Conservation (phyloP, 1,284 basidiomycete species). For the Agaricales sp. region DNA sequence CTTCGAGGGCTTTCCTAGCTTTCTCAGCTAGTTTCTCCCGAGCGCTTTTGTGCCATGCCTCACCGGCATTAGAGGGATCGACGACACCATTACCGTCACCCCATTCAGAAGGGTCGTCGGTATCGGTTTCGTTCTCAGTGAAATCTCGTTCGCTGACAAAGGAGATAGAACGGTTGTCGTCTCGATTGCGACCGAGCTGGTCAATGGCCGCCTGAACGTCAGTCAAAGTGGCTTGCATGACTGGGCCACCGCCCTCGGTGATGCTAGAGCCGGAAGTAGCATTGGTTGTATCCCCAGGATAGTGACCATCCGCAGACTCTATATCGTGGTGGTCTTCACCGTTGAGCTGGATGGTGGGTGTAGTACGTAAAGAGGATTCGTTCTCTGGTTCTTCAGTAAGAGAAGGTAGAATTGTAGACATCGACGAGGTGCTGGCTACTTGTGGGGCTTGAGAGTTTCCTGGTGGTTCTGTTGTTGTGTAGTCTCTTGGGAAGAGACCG, state of each 20-base stretch:
- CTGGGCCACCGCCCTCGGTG: slow-evolving; percentile 32
- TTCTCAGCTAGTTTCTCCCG: slow-evolving; percentile 66
- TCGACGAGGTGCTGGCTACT: slow-evolving; percentile 4
- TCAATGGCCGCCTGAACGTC: slow-evolving; percentile 84
- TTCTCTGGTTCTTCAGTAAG: neutral
- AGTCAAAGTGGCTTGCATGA: slow-evolving; percentile 80
- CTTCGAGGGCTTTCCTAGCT: slow-evolving; percentile 53
- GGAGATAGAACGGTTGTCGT: slow-evolving; percentile 23
- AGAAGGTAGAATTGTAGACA: neutral
- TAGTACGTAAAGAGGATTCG: neutral
- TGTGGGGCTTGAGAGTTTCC: neutral
- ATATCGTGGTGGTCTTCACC: neutral
- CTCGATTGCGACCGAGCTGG: slow-evolving; percentile 42
- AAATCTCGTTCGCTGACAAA: slow-evolving; percentile 49
- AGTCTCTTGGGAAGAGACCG: neutral
- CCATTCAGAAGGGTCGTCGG: slow-evolving; percentile 32
- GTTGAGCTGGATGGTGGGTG: neutral
- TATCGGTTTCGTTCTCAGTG: slow-evolving; percentile 46
- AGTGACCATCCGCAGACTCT: slow-evolving; percentile 13
- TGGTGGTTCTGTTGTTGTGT: neutral
- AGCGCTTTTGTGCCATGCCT: slow-evolving; percentile 58
- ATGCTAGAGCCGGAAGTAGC: slow-evolving; percentile 15
- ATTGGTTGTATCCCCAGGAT: slow-evolving; percentile 21
- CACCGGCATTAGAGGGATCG: slow-evolving; percentile 30
- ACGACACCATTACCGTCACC: slow-evolving; percentile 32